Evolutionary conservation across 164 flowering plant species (phyloP), one percentile per base, ranked within the genome.

Genomic region (Aristolochia fimbriata): DNA sequence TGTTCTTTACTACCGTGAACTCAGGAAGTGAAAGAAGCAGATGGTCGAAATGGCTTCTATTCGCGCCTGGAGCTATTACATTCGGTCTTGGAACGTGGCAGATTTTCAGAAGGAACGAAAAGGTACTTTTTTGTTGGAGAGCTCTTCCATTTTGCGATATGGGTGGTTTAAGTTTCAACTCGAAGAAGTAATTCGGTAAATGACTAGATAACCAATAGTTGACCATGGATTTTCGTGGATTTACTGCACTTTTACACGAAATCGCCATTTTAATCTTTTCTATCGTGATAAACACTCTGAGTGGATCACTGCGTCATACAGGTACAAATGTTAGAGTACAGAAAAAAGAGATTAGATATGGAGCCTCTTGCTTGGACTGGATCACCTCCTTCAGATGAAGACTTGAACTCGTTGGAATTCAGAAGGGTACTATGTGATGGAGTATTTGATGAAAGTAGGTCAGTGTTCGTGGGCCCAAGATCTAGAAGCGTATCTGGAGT

Each of bases 21-120:
- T 11, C 50, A 79, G 88, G 74, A 43, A 64, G 64, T 22, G 62
- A 60, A 63, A 70, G 72, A 21, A 72, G 77, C 56, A 65, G 70
- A 63, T 87, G 82, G 95, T 73, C 95, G 23, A 87, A 79, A 74
- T 78, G 82, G 84, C 56, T 89, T 50, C 81, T 92, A 53, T 92
- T 89, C 61, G 62, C 86, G 46, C 98, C 98, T 16, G 98, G 96
- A 60, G 96, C 82, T 43, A 72, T 92, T 33, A 77, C 93, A 23
- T 92, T 92, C 76, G 98, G 98, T 30, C 90, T 92, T 51, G 96
- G 98, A 27, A 81, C 90, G 56, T 92, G 98, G 96, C 96, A 92
- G 75, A 76, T 92, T 61, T 64, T 92, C 71, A 76, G 96, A 68
- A 75, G 96, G 65, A 78, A 76, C 57, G 86, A 86, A 22, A 88